These are phyloP conservation scores for Nyctanthes arbortristis DNA, from an alignment of 257 asterid species.

Conservation along the genomic window DNA sequence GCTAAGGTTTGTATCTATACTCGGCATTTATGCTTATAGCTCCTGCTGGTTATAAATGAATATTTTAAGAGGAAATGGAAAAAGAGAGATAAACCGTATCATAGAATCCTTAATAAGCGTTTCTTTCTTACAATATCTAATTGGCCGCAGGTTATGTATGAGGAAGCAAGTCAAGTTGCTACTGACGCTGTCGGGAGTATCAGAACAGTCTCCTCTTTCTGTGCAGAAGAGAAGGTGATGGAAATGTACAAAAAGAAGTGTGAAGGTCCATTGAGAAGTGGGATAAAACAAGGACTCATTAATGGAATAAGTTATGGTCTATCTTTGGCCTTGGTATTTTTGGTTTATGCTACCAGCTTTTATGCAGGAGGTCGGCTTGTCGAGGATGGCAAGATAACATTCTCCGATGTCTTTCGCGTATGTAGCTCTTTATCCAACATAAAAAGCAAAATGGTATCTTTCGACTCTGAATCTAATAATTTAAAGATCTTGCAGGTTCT, in stretches of 20 bases:
- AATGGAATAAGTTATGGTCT: conserved; percentile 79
- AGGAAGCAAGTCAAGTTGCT: conserved; percentile 90
- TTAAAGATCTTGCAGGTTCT: conserved; percentile 62
- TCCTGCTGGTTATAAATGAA: neutral
- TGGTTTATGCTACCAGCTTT: conserved; percentile 82
- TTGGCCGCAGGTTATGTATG: conserved; percentile 63
- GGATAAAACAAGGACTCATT: conserved; percentile 66
- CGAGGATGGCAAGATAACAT: conserved; percentile 64
- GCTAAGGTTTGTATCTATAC: conserved; percentile 57
- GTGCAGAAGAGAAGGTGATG: conserved; percentile 87
- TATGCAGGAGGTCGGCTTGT: conserved; percentile 89
- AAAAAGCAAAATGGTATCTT: too few relatives aligned
- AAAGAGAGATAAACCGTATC: too few relatives aligned
- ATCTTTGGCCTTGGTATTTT: conserved; percentile 55
- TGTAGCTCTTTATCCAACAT: conserved; percentile 24
- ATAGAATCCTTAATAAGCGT: neutral
- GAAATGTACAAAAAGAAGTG: conserved; percentile 64
- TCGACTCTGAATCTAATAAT: neutral
- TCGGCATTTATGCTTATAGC: too few relatives aligned
- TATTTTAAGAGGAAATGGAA: too few relatives aligned
- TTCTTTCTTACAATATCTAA: neutral
- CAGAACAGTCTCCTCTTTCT: conserved; percentile 84
- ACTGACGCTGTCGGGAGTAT: conserved; percentile 87
- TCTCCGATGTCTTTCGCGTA: conserved; percentile 78
- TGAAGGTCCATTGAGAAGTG: conserved; percentile 66